Percentiles rank a stretch among this genome's conserved stretches.
Conservation (phyloP, 2,329 filamentous ascomycete genomes). For the Exophiala alcalophila region DNA sequence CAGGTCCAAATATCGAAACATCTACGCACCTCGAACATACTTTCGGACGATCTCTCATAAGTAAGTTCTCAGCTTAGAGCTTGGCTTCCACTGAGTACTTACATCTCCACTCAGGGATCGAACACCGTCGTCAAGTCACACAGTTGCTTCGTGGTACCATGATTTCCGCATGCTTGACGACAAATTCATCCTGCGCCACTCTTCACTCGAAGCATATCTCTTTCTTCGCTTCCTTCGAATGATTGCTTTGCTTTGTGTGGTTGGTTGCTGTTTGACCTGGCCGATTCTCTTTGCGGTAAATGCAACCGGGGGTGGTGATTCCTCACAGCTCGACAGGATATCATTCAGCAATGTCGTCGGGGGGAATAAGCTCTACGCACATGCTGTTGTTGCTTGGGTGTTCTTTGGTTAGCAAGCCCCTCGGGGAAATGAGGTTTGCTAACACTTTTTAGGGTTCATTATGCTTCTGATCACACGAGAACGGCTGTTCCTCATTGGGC, state of each 20-base stretch:
- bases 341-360: conserved; percentile 72
- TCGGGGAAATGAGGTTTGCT: too few species aligned
- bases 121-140: conserved; percentile 28
- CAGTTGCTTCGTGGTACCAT: conserved; percentile 23
- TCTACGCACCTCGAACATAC: conserved; percentile 45
- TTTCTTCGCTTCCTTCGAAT: conserved; percentile 86
- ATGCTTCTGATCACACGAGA: conserved; percentile 85
- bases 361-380: conserved; percentile 70
- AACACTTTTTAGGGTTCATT: conserved; percentile 56
- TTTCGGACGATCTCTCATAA: conserved; percentile 32
- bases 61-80: conserved; percentile 29
- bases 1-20: conserved; percentile 46
- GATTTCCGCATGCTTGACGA: conserved; percentile 60
- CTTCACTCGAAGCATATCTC: conserved; percentile 86
- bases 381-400: conserved; percentile 70
- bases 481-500: conserved; percentile 82
- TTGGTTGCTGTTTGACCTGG: conserved; percentile 80
- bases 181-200: conserved; percentile 80
- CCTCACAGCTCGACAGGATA: conserved; percentile 71
- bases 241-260: conserved; percentile 71
- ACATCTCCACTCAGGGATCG: conserved; percentile 22
- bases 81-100: neutral
- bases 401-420: conserved; percentile 64
- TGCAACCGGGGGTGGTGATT: conserved; percentile 69
- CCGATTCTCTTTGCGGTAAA: conserved; percentile 89